phyloP scores from a whole-genome alignment of 2,329 filamentous ascomycete genomes.

The Clonostachys byssicola region DNA sequence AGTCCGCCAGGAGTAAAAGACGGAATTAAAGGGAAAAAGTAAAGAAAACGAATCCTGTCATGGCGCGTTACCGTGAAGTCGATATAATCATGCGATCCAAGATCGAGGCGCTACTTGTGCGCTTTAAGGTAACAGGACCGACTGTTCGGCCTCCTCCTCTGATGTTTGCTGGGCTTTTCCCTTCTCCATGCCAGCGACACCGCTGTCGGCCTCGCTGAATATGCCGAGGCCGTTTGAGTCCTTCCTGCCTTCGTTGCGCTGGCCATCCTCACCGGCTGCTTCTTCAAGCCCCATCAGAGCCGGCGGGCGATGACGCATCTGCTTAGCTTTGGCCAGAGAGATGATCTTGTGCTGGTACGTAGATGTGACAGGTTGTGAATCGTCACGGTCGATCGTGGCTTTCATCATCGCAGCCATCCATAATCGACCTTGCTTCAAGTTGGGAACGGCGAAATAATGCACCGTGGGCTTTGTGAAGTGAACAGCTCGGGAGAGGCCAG shows the following conservation, averaged over 20 bases:
- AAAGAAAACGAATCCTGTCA: too few species aligned
- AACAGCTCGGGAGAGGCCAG: constrained; percentile 82
- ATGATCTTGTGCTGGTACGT: constrained; percentile 98
- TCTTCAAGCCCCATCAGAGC: constrained; percentile 72
- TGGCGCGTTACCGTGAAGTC: too few species aligned
- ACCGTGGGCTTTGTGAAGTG: constrained; percentile 97
- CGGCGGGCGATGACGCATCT: constrained; percentile 85
- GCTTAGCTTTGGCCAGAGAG: constrained; percentile 79
- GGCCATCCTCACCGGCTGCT: constrained; percentile 18
- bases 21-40: too few species aligned
- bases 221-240: constrained; percentile 34
- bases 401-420: constrained; percentile 99
- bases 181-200: neutral
- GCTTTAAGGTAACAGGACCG: neutral
- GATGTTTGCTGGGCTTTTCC: neutral
- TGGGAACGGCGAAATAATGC: constrained; percentile 96
- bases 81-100: neutral
- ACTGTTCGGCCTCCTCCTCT: neutral
- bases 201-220: constrained; percentile 34
- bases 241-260: constrained; percentile 11
- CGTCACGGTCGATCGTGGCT: constrained; percentile 93
- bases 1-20: too few species aligned
- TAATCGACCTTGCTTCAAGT: constrained; percentile 77
- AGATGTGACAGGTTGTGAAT: constrained; percentile 72
- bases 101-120: neutral